Conservation (phyloP, 257 asterid species). For the Coffea eugenioides region DNA sequence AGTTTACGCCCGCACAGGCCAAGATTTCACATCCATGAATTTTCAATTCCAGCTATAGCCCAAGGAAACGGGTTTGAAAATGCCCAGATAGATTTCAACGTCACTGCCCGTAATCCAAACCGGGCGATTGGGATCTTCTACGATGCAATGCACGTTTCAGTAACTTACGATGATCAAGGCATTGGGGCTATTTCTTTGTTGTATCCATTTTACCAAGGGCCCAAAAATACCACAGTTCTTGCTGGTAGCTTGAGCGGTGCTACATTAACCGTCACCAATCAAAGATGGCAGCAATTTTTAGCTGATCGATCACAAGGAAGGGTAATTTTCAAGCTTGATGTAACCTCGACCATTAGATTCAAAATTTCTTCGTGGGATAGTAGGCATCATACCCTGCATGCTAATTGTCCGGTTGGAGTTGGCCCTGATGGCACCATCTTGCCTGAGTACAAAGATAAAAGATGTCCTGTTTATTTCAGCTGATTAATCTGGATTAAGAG, state of each 20-base stretch:
- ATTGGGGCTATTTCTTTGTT: slow-evolving; percentile 41
- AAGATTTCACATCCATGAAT: slow-evolving; percentile 53
- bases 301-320: slow-evolving; percentile 46
- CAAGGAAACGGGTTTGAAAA: slow-evolving; percentile 37
- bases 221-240: slow-evolving; percentile 60
- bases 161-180: slow-evolving; percentile 45
- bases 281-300: slow-evolving; percentile 52
- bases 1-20: slow-evolving; percentile 94
- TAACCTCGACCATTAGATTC: slow-evolving; percentile 59
- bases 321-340: slow-evolving; percentile 55
- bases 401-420: slow-evolving; percentile 67
- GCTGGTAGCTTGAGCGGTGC: slow-evolving; percentile 55
- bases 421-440: slow-evolving; percentile 74
- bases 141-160: slow-evolving; percentile 51
- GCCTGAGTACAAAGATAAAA: slow-evolving; percentile 39
- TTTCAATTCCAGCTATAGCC: slow-evolving; percentile 52
- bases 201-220: slow-evolving; percentile 62
- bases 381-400: slow-evolving; percentile 72
- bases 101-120: slow-evolving; percentile 65
- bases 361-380: slow-evolving; percentile 78
- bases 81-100: slow-evolving; percentile 54
- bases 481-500: slow-evolving; percentile 12
- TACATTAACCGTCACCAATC: slow-evolving; percentile 34
- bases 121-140: slow-evolving; percentile 61
- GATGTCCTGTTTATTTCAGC: slow-evolving; percentile 78